Evolutionary conservation across 1,139 yeast genomes (phyloP), one percentile per base, ranked within the genome.

Genomic region (Taiozyma onychis): DNA sequence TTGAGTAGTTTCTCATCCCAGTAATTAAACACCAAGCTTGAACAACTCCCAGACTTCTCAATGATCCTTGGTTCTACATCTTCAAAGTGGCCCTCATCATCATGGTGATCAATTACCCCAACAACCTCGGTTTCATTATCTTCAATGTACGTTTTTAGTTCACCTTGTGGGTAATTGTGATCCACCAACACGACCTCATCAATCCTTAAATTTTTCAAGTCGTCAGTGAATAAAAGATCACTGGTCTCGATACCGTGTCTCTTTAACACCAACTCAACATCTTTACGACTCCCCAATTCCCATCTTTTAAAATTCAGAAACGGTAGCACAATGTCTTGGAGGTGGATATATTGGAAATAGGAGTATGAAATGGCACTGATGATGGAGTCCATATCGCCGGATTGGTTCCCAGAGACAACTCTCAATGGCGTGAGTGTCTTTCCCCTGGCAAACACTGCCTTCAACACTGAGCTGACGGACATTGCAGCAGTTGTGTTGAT

Each of bases 41-140:
- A 77, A 64, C 97, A 89, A 49, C 96, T 87, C 0, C 97, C 98
- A 47, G 81, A 71, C 2, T 76, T 68, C 45, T 71, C 67, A 44
- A 90, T 73, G 8, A 85, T 69, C 49, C 95, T 67, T 0, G 97
- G 97, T 24, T 73, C 68, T 0, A 72, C 66, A 24, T 70, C 64
- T 16, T 58, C 41, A 57, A 75, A 81, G 16, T 70, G 69, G 0
- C 72, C 71, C 61, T 86, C 90, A 60, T 89, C 96, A 7, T 75
- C 86, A 64, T 91, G 99, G 63, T 91, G 99, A 62, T 91, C 99
- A 35, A 93, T 77, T 13, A 93, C 80, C 0, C 83, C 84, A 1
- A 68, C 69, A 0, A 89, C 39, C n/a, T 41, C 37, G 6, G 46
- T 26, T 1, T 27, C 18, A 10, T 32, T 10, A 83, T 27, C 13